Conservation (phyloP, 2,329 filamentous ascomycete species). For the Sclerotinia minor region DNA sequence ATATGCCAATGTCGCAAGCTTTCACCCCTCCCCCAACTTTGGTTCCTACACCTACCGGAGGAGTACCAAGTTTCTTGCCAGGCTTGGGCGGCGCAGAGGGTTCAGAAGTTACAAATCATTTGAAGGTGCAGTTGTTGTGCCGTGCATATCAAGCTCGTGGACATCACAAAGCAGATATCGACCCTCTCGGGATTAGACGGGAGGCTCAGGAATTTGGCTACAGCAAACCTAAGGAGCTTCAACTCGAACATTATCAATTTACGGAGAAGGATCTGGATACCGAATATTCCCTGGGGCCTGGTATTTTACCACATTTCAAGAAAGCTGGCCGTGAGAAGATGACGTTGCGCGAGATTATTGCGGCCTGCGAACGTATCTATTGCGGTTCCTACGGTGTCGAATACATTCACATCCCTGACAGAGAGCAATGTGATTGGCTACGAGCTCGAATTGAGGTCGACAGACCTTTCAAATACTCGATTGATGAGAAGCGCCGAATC, state of each 20-base stretch:
- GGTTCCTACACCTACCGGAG: slow-evolving; percentile 77
- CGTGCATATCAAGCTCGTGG: slow-evolving; percentile 97
- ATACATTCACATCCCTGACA: slow-evolving; percentile 98
- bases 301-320: slow-evolving; percentile 93
- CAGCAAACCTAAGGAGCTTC: slow-evolving; percentile 86
- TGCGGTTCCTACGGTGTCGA: slow-evolving; percentile 97
- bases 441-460: slow-evolving; percentile 93
- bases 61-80: slow-evolving; percentile 71
- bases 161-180: slow-evolving; percentile 97
- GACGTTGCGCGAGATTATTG: slow-evolving; percentile 92
- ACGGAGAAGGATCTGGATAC: slow-evolving; percentile 90
- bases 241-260: slow-evolving; percentile 92
- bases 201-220: slow-evolving; percentile 82
- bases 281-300: slow-evolving; percentile 88
- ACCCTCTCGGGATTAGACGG: slow-evolving; percentile 90
- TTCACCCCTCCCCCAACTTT: slow-evolving; percentile 95
- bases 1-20: slow-evolving; percentile 96
- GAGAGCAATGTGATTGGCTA: slow-evolving; percentile 98
- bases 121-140: slow-evolving; percentile 96
- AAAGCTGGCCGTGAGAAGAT: slow-evolving; percentile 88
- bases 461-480: slow-evolving; percentile 92
- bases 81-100: slow-evolving; percentile 68
- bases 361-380: slow-evolving; percentile 91
- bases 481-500: slow-evolving; percentile 97
- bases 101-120: slow-evolving; percentile 87